These are phyloP conservation scores for Megacollybia platyphylla DNA, from an alignment of 1,284 basidiomycete genomes.

Conservation along the genomic window DNA sequence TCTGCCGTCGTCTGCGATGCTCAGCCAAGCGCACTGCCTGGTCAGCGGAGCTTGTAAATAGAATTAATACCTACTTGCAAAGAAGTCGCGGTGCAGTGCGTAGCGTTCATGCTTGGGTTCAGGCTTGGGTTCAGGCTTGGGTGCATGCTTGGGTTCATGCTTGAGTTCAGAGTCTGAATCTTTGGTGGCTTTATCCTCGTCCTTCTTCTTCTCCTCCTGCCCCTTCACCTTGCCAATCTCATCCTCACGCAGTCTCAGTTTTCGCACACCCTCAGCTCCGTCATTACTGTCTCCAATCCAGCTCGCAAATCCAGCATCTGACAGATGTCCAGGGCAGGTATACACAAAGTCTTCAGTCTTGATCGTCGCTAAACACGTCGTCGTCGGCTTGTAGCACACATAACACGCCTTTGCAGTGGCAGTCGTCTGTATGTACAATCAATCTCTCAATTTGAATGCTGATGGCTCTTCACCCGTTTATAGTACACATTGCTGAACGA, in stretches of 20 bases:
- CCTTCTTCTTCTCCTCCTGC: constrained; percentile 18
- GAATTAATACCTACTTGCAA: constrained; percentile 23
- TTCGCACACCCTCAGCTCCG: constrained; percentile 23
- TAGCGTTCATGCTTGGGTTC: constrained; percentile 36
- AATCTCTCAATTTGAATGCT: constrained; percentile 6
- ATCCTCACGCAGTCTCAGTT: constrained; percentile 38
- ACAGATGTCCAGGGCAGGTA: constrained; percentile 45
- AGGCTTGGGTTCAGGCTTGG: constrained; percentile 2
- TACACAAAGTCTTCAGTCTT: constrained; percentile 2
- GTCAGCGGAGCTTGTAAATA: constrained; percentile 1
- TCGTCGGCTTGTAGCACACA: constrained; percentile 62
- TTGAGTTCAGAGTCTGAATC: constrained; percentile 8
- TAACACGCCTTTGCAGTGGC: constrained; percentile 60
- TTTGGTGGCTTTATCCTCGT: constrained; percentile 11
- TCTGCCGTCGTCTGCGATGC: constrained; percentile 42
- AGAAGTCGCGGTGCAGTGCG: constrained; percentile 45
- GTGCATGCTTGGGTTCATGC: constrained; percentile 17
- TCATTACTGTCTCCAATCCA: constrained; percentile 29
- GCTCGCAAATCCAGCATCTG: constrained; percentile 60
- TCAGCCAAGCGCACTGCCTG: constrained; percentile 37
- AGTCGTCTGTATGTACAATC: constrained; percentile 32
- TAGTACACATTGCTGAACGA: constrained; percentile 70
- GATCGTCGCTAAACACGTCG: constrained; percentile 28
- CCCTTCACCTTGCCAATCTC: constrained; percentile 63
- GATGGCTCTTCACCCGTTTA: constrained; percentile 49